These are phyloP conservation scores for Fusarium liriodendri DNA, from an alignment of 2,329 filamentous ascomycete species.

Conservation along the genomic window DNA sequence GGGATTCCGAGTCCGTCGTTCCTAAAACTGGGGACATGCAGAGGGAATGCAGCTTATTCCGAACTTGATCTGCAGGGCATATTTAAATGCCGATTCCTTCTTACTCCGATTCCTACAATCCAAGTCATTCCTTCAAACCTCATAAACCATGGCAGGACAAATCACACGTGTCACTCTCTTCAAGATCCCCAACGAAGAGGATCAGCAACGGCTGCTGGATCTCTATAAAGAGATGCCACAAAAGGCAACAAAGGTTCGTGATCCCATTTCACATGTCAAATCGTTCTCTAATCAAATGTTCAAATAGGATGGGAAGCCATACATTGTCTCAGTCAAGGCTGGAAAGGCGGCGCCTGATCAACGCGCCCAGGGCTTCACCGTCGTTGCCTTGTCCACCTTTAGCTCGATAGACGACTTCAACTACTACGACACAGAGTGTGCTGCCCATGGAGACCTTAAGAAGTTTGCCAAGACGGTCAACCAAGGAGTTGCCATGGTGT, in stretches of 20 bases:
- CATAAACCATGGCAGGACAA: conserved; percentile 21
- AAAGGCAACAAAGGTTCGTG: conserved; percentile 47
- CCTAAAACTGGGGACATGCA: background rate
- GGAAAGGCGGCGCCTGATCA: conserved; percentile 62
- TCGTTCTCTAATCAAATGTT: background rate
- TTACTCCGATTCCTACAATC: background rate
- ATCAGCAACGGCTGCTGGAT: conserved; percentile 45
- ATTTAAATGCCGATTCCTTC: background rate
- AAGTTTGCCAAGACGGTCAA: conserved; percentile 46
- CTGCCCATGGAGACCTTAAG: conserved; percentile 47
- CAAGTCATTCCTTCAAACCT: background rate
- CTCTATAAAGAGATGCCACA: conserved; percentile 48
- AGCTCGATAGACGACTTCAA: conserved; percentile 68
- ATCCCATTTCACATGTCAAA: accelerated
- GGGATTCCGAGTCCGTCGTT: background rate
- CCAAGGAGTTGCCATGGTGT: conserved; percentile 63
- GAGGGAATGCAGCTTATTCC: background rate
- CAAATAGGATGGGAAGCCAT: conserved; percentile 68
- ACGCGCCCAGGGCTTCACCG: conserved; percentile 68
- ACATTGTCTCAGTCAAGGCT: conserved; percentile 64
- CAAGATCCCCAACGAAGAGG: conserved; percentile 49
- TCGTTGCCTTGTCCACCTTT: conserved; percentile 68
- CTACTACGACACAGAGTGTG: conserved; percentile 66
- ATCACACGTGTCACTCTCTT: conserved; percentile 52
- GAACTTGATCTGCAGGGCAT: background rate